A percentile compares a stretch with the other conserved stretches of the same genome.
These are phyloP conservation scores for Kwoniella pini DNA, from an alignment of 768 basidiomycete genomes.

Conservation along the genomic window DNA sequence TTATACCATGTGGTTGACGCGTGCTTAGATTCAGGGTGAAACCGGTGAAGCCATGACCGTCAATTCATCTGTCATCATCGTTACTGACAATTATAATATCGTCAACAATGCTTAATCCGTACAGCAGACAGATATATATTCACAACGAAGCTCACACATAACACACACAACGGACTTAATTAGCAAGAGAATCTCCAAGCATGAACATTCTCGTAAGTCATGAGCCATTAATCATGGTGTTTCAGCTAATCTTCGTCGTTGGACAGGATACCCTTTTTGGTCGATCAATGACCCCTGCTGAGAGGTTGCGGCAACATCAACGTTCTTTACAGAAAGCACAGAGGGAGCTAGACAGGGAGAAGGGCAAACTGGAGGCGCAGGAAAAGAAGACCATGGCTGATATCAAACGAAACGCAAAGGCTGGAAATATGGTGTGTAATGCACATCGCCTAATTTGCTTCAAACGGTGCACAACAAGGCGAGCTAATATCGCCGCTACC, in stretches of 20 bases:
- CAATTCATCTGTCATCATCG: background rate
- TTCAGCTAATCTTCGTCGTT: background rate
- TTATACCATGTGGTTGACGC: too few relatives aligned
- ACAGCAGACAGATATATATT: background rate
- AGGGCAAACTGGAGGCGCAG: conserved; percentile 80
- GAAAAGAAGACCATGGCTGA: conserved; percentile 96
- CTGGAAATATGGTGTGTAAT: conserved; percentile 78
- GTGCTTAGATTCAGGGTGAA: too few relatives aligned
- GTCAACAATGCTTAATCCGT: background rate
- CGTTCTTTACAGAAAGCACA: conserved; percentile 94
- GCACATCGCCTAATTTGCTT: background rate
- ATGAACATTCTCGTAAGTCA: conserved; percentile 57
- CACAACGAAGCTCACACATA: background rate
- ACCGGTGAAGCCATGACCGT: background rate
- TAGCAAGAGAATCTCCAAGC: conserved; percentile 3
- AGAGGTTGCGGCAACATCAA: conserved; percentile 94
- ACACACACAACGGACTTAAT: background rate
- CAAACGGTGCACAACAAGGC: background rate
- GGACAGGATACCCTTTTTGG: conserved; percentile 93
- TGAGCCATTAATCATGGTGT: background rate
- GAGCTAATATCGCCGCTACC: conserved; percentile 8
- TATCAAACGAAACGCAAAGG: conserved; percentile 94
- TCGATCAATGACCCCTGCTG: conserved; percentile 89
- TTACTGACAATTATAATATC: background rate
- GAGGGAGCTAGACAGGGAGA: conserved; percentile 95